These are phyloP conservation scores for Clonostachys rhizophaga DNA, from an alignment of 2,329 filamentous ascomycete genomes.

Conservation along the genomic window DNA sequence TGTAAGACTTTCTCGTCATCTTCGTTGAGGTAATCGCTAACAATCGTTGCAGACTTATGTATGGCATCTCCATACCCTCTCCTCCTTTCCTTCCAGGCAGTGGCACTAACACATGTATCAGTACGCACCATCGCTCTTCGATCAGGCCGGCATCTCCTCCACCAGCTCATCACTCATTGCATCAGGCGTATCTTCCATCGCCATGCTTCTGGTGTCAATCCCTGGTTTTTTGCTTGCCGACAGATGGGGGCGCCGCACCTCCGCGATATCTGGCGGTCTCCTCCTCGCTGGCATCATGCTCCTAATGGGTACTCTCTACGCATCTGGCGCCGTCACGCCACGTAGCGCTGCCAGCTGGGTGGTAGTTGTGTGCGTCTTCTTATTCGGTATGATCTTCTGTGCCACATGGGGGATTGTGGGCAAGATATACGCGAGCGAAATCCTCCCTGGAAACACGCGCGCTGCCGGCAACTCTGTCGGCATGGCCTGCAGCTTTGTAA, in stretches of 20 bases:
- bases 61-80: neutral
- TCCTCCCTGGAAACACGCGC: constrained; percentile 49
- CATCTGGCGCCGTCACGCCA: constrained; percentile 32
- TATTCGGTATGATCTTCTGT: constrained; percentile 40
- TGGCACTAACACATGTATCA: constrained; percentile 11
- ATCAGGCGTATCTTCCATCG: constrained; percentile 53
- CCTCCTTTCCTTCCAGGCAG: neutral
- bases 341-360: constrained; percentile 38
- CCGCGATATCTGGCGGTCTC: constrained; percentile 47
- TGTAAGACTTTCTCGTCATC: constrained; percentile 23
- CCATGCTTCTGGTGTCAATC: constrained; percentile 53
- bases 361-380: constrained; percentile 43
- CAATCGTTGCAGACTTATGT: neutral
- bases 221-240: constrained; percentile 52
- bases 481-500: constrained; percentile 22
- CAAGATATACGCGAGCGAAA: constrained; percentile 54
- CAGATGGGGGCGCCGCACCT: constrained; percentile 50
- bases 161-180: constrained; percentile 52
- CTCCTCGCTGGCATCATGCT: constrained; percentile 44
- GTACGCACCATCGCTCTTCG: constrained; percentile 58
- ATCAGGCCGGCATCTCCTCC: constrained; percentile 51
- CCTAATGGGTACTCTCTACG: constrained; percentile 48
- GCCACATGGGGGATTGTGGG: constrained; percentile 49
- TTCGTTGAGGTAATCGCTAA: neutral
- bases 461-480: constrained; percentile 48